Conservation (phyloP, 768 basidiomycete species). For the Russula griseocarnosa region DNA sequence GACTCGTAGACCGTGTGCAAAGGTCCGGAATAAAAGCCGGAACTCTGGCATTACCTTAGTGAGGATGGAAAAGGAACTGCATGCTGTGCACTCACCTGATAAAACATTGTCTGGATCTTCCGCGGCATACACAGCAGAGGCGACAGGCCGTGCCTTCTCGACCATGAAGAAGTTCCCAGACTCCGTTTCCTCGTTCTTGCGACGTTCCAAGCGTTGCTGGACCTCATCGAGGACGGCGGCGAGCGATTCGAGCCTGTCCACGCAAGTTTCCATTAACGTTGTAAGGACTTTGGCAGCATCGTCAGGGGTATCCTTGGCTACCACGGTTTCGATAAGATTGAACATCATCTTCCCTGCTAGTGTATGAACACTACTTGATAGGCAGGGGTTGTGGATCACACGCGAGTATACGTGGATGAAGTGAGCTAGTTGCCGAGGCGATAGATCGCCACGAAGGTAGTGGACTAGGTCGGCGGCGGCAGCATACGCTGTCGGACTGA, state of each 20-base stretch:
- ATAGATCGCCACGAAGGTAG: conserved; percentile 80
- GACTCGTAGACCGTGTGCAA: conserved; percentile 84
- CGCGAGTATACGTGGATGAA: conserved; percentile 83
- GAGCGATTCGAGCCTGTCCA: conserved; percentile 82
- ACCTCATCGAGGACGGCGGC: conserved; percentile 58
- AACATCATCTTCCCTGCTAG: conserved; percentile 92
- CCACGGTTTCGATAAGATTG: conserved; percentile 78
- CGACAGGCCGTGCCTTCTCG: conserved; percentile 82
- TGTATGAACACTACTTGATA: conserved; percentile 77
- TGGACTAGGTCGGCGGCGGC: conserved; percentile 92
- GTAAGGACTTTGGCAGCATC: conserved; percentile 67
- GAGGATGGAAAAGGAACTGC: conserved; percentile 23
- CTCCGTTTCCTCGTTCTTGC: conserved; percentile 40
- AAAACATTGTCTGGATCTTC: conserved; percentile 82
- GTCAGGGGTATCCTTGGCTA: conserved; percentile 65
- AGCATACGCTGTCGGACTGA: conserved; percentile 74
- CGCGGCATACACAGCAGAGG: conserved; percentile 66
- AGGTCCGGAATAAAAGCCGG: conserved; percentile 78
- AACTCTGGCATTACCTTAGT: conserved; percentile 52
- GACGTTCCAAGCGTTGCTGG: conserved; percentile 46
- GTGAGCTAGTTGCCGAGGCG: conserved; percentile 65
- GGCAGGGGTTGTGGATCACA: conserved; percentile 83
- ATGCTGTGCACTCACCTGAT: conserved; percentile 50
- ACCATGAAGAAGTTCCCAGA: conserved; percentile 59
- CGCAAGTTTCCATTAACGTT: conserved; percentile 74